Conservation (phyloP, 2,329 filamentous ascomycete species). For the Cladosporium sp. region DNA sequence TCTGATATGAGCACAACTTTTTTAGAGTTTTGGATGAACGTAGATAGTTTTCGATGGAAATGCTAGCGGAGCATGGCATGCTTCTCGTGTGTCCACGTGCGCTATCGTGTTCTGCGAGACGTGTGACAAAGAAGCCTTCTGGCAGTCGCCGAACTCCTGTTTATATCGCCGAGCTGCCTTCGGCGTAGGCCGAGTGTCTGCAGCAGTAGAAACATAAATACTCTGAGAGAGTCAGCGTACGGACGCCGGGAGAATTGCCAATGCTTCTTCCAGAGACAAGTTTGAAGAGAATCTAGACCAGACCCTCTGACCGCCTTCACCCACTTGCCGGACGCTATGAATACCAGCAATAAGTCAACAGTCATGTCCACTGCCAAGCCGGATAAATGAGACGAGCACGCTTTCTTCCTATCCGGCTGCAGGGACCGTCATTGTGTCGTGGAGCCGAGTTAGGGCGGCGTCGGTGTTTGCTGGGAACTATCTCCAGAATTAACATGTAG, state of each 20-base stretch:
- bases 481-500: constrained; percentile 9
- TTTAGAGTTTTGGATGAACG: neutral
- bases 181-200: neutral
- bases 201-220: neutral
- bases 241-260: neutral
- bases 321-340: constrained; percentile 5
- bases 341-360: neutral
- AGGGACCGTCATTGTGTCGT: constrained; percentile 1
- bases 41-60: neutral
- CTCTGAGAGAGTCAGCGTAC: neutral
- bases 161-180: neutral
- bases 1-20: neutral
- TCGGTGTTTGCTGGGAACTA: constrained; percentile 8
- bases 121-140: neutral
- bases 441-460: constrained; percentile 6
- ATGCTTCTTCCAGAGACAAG: neutral
- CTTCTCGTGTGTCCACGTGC: neutral
- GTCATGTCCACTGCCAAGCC: neutral
- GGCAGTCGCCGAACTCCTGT: neutral
- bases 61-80: neutral
- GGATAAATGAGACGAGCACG: neutral
- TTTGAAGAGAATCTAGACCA: neutral
- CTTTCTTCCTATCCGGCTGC: constrained; percentile 1
- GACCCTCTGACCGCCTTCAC: neutral
- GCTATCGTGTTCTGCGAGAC: neutral